phyloP scores from a whole-genome alignment of 2,329 filamentous ascomycete genomes.

The Alternaria alternata region DNA sequence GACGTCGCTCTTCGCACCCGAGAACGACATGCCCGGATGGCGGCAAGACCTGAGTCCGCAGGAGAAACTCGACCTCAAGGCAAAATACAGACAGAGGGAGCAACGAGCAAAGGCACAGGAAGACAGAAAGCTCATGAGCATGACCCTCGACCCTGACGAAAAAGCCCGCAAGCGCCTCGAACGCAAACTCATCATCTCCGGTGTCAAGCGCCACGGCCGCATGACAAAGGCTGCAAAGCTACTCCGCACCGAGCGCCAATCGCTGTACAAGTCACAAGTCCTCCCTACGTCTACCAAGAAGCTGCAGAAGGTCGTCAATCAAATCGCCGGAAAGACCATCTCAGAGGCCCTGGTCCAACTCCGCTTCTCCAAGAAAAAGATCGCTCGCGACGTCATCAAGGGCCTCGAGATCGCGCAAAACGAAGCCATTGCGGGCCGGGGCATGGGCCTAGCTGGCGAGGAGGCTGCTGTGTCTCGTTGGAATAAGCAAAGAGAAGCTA shows the following conservation, averaged over 20 bases:
- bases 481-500: conserved; percentile 26
- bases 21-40: conserved; percentile 38
- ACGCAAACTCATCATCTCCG: conserved; percentile 81
- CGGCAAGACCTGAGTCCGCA: conserved; percentile 23
- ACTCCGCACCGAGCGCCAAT: conserved; percentile 69
- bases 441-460: conserved; percentile 75
- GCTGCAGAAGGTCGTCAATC: conserved; percentile 81
- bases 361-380: conserved; percentile 94
- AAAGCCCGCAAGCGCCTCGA: conserved; percentile 76
- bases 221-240: conserved; percentile 72
- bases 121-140: conserved; percentile 64
- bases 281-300: conserved; percentile 93
- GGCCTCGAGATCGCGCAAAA: conserved; percentile 85
- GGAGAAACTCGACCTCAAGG: conserved; percentile 26
- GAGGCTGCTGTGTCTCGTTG: conserved; percentile 30
- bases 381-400: conserved; percentile 78
- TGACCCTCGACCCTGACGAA: conserved; percentile 75
- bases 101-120: conserved; percentile 19
- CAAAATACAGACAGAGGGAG: conserved; percentile 16
- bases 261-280: conserved; percentile 69
- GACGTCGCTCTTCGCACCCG: conserved; percentile 35
- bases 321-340: conserved; percentile 92
- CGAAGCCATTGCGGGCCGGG: conserved; percentile 77
- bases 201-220: conserved; percentile 73
- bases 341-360: conserved; percentile 95